These are phyloP conservation scores for Penicilliopsis zonata DNA, from an alignment of 495 filamentous ascomycete genomes.

Conservation along the genomic window DNA sequence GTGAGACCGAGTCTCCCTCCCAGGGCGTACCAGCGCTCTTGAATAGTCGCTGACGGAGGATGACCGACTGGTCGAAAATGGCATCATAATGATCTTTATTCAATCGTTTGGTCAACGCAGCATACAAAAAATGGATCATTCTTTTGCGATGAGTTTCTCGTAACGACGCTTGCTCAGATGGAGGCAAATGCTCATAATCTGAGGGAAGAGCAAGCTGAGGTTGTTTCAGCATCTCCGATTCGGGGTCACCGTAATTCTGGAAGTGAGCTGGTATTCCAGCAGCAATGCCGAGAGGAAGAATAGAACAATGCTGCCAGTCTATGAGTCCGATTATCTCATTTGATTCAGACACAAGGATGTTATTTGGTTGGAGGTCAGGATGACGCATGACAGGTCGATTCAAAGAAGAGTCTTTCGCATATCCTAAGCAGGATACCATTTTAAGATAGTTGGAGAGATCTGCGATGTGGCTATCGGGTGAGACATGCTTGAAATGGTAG, in stretches of 20 bases:
- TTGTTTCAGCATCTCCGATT: constrained; percentile 8
- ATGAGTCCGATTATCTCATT: constrained; percentile 16
- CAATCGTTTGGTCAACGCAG: constrained; percentile 8
- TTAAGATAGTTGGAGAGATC: constrained; percentile 10
- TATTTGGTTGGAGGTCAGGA: constrained; percentile 21
- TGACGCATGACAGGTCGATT: constrained; percentile 17
- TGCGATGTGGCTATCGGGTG: constrained; percentile 9
- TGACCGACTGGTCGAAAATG: constrained; percentile 8
- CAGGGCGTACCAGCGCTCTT: constrained; percentile 12
- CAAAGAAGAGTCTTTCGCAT: constrained; percentile 4
- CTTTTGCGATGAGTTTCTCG: constrained; percentile 7
- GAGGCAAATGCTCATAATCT: constrained; percentile 7
- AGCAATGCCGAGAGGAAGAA: constrained; percentile 17
- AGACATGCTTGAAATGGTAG: constrained; percentile 6
- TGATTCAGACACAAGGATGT: constrained; percentile 17
- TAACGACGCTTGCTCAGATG: constrained; percentile 6
- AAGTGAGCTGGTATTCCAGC: constrained; percentile 18
- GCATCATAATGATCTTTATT: constrained; percentile 16
- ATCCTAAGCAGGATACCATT: constrained; percentile 8
- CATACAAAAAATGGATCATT: constrained; percentile 15
- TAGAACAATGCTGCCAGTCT: constrained; percentile 20
- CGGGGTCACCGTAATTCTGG: constrained; percentile 17
- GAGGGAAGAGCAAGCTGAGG: constrained; percentile 8
- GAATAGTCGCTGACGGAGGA: constrained; percentile 12
- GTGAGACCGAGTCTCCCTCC: constrained; percentile 15